Evolutionary conservation across 2,329 filamentous ascomycete genomes (phyloP).

Genomic region (Rachicladosporium sp.): DNA sequence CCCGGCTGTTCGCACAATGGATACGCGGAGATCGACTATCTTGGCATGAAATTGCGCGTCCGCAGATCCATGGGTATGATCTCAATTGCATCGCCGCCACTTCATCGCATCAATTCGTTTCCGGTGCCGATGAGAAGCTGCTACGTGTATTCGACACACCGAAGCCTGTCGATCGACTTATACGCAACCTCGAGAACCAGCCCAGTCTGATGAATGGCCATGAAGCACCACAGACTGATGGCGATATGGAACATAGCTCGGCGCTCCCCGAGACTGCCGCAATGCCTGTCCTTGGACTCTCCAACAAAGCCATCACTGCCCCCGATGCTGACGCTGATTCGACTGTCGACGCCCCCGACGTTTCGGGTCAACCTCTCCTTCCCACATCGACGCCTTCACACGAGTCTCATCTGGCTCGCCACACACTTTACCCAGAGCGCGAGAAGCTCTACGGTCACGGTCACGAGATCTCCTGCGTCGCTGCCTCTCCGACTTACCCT

Average conservation of each 20-base stretch:
- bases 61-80: slow-evolving; percentile 96
- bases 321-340: slow-evolving; percentile 22
- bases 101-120: slow-evolving; percentile 66
- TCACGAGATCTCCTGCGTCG: slow-evolving; percentile 86
- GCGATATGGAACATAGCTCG: too few relatives aligned
- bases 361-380: slow-evolving; percentile 54
- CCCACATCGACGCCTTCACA: slow-evolving; percentile 63
- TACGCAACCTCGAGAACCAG: too few relatives aligned
- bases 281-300: slow-evolving; percentile 87
- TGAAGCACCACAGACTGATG: not conserved
- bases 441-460: slow-evolving; percentile 98
- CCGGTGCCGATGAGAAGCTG: slow-evolving; percentile 95
- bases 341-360: not conserved
- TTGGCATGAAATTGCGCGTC: slow-evolving; percentile 93
- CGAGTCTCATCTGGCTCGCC: slow-evolving; percentile 78
- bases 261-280: slow-evolving; percentile 87
- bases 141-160: slow-evolving; percentile 89
- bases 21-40: slow-evolving; percentile 39
- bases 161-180: slow-evolving; percentile 62
- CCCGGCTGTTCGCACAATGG: slow-evolving; percentile 76
- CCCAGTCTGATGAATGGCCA: slow-evolving; percentile 29
- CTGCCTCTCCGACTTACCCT: slow-evolving; percentile 59
- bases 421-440: slow-evolving; percentile 88
- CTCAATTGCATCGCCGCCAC: slow-evolving; percentile 84
- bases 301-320: slow-evolving; percentile 76